A percentile compares a stretch with the other conserved stretches of the same genome.
phyloP scores from a whole-genome alignment of 768 basidiomycete genomes.

The Jaapia argillacea region DNA sequence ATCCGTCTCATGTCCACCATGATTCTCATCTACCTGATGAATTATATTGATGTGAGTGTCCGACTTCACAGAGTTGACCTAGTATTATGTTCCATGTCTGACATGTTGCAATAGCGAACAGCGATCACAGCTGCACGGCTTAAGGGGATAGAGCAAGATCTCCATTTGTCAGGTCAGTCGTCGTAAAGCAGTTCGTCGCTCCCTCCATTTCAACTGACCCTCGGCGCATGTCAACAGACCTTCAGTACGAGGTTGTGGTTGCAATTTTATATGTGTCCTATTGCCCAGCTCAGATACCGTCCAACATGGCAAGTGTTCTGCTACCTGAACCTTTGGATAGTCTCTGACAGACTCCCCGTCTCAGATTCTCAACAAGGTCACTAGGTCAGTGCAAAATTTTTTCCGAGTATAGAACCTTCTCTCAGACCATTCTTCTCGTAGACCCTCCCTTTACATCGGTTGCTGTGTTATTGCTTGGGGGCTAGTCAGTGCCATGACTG shows the following conservation, averaged over 20 bases:
- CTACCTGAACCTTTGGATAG: not conserved
- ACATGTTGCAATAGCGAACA: constrained; percentile 1
- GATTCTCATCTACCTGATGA: constrained; percentile 8
- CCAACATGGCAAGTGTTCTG: constrained; percentile 10
- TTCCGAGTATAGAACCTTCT: no score
- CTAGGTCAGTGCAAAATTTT: not conserved
- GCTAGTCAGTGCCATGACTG: constrained; percentile 7
- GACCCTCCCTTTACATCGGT: constrained; percentile 14
- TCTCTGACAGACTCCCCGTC: not conserved
- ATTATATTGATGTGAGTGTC: constrained; percentile 18
- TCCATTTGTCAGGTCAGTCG: constrained; percentile 3
- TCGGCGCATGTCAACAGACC: constrained; percentile 1
- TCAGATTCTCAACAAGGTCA: not conserved
- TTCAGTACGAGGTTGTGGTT: constrained; percentile 8
- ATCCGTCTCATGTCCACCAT: constrained; percentile 18
- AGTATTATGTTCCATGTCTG: not conserved
- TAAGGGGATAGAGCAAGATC: constrained; percentile 12
- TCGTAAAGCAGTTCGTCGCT: no score
- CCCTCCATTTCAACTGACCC: not conserved
- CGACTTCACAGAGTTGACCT: not conserved
- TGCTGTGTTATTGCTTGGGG: constrained; percentile 15
- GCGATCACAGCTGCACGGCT: constrained; percentile 8
- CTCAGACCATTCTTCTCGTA: not conserved
- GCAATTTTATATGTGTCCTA: constrained; percentile 10
- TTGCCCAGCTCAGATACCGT: constrained; percentile 6